Evolutionary conservation across 2,329 filamentous ascomycete genomes (phyloP).

Genomic region (Neodidymelliopsis sp.): DNA sequence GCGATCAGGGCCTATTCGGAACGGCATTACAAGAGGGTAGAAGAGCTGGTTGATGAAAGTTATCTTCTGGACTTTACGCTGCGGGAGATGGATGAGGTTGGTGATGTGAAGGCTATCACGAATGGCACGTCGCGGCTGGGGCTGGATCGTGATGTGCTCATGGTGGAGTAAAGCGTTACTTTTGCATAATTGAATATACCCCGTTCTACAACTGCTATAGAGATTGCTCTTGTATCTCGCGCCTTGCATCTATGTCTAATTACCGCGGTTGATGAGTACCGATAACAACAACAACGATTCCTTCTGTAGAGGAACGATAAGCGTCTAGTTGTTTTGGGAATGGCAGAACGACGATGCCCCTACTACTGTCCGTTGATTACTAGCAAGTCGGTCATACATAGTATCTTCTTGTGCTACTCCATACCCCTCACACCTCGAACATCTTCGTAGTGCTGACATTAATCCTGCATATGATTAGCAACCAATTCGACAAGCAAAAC

Average conservation of each 20-base stretch:
- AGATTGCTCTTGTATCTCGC: neutral
- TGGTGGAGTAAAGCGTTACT: conserved; percentile 35
- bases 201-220: conserved; percentile 11
- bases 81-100: conserved; percentile 84
- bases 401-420: too few species aligned
- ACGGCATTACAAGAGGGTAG: conserved; percentile 86
- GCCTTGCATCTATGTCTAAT: neutral
- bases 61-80: conserved; percentile 94
- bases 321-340: too few species aligned
- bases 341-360: too few species aligned
- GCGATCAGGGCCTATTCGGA: conserved; percentile 92
- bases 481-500: neutral
- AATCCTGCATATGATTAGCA: conserved; percentile 50
- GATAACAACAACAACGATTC: too few species aligned
- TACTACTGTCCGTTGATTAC: too few species aligned
- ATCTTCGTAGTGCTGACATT: conserved; percentile 73
- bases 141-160: conserved; percentile 38
- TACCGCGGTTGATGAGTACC: too few species aligned
- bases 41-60: conserved; percentile 92
- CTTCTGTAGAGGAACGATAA: too few species aligned
- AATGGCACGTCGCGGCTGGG: conserved; percentile 35
- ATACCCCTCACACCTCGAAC: conserved; percentile 47
- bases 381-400: neutral
- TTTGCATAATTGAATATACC: conserved; percentile 18
- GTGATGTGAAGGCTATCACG: conserved; percentile 34